A percentile compares a stretch with the other conserved stretches of the same genome.
These are phyloP conservation scores for Gossypium schwendimanii DNA, from an alignment of 441 rosid species.

Conservation along the genomic window DNA sequence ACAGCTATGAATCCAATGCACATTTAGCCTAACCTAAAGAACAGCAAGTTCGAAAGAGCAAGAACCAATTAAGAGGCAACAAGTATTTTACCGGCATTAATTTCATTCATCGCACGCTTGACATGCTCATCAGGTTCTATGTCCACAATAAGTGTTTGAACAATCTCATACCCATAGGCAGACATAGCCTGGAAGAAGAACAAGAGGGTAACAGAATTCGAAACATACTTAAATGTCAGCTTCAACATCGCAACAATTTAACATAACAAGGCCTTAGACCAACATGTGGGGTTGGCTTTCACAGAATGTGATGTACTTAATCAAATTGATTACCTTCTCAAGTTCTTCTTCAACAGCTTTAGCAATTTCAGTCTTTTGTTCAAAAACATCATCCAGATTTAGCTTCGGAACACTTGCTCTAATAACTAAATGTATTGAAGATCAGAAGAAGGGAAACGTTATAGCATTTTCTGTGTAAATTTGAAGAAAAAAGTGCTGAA, in stretches of 20 bases:
- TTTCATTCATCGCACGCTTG: slow-evolving; percentile 32
- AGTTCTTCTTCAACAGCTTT: too few relatives aligned
- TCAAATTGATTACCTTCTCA: not conserved
- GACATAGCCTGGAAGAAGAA: slow-evolving; percentile 36
- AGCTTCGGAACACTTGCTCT: too few relatives aligned
- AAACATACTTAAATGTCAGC: too few relatives aligned
- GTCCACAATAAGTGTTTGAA: slow-evolving; percentile 8
- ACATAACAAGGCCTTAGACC: not conserved
- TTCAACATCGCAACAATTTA: too few relatives aligned
- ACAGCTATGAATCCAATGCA: not conserved
- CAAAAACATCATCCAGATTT: too few relatives aligned
- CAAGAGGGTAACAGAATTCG: not conserved
- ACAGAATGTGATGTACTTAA: not conserved
- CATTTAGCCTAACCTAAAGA: not conserved
- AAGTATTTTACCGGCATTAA: slow-evolving; percentile 23
- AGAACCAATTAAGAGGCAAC: not conserved
- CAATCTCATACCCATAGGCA: slow-evolving; percentile 39
- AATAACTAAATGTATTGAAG: too few relatives aligned
- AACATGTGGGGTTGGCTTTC: not conserved
- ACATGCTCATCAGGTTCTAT: slow-evolving; percentile 5
- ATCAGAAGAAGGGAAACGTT: not conserved
- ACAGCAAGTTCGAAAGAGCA: not conserved
- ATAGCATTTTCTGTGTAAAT: not conserved
- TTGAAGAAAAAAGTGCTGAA: not conserved
- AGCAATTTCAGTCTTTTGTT: too few relatives aligned